Percentiles rank a stretch among this genome's conserved stretches.
phyloP scores from a whole-genome alignment of 1,284 basidiomycete genomes.

The Cronartium quercuum region DNA sequence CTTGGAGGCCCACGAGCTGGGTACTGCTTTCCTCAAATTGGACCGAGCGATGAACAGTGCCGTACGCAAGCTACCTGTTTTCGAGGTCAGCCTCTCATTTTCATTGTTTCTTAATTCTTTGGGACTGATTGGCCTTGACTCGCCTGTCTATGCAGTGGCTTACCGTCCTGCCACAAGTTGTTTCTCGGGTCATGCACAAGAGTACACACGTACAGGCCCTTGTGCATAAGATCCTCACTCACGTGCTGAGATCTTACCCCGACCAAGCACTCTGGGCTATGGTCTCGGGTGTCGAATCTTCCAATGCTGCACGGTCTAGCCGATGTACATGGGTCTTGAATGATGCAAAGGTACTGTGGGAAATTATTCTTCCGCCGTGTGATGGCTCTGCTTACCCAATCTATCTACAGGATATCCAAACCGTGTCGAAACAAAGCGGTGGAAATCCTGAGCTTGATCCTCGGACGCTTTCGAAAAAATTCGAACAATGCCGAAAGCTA shows the following conservation, averaged over 20 bases:
- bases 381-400: not conserved
- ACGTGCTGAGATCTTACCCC: slow-evolving; percentile 74
- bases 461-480: slow-evolving; percentile 50
- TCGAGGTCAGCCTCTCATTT: slow-evolving; percentile 58
- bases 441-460: slow-evolving; percentile 44
- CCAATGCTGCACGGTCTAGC: slow-evolving; percentile 59
- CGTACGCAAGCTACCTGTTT: slow-evolving; percentile 62
- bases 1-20: slow-evolving; percentile 59
- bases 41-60: slow-evolving; percentile 49
- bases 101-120: not conserved
- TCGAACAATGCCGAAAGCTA: slow-evolving; percentile 57
- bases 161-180: slow-evolving; percentile 92
- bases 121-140: slow-evolving; percentile 19
- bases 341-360: slow-evolving; percentile 59
- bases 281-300: slow-evolving; percentile 80
- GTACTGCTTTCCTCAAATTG: slow-evolving; percentile 50
- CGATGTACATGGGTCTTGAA: slow-evolving; percentile 64
- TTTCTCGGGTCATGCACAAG: slow-evolving; percentile 81
- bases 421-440: slow-evolving; percentile 52
- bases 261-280: slow-evolving; percentile 92
- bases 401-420: slow-evolving; percentile 23
- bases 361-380: not conserved
- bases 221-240: slow-evolving; percentile 65
- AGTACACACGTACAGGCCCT: slow-evolving; percentile 64
- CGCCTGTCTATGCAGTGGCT: slow-evolving; percentile 65